These are phyloP conservation scores for Crucibulum cyathiforme DNA, from an alignment of 1,284 basidiomycete genomes.

Conservation along the genomic window DNA sequence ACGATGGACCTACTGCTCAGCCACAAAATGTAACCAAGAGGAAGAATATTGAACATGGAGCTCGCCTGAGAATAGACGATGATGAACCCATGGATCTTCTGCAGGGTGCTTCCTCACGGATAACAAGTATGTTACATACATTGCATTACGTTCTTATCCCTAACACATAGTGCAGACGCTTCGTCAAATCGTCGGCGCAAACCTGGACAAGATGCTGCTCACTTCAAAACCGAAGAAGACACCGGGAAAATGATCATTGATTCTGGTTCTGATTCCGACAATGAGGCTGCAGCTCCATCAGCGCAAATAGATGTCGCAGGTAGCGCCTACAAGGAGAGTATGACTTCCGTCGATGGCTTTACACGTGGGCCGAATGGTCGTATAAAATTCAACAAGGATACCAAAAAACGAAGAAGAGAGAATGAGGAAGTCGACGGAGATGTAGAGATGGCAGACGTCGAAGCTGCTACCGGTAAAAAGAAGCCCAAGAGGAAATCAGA, in stretches of 20 bases:
- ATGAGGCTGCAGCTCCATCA: slow-evolving; percentile 49
- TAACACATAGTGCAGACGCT: slow-evolving; percentile 47
- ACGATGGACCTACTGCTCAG: slow-evolving; percentile 54
- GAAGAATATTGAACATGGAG: slow-evolving; percentile 42
- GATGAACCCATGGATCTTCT: slow-evolving; percentile 97
- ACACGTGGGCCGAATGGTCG: slow-evolving; percentile 83
- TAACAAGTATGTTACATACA: slow-evolving; percentile 66
- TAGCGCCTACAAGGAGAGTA: slow-evolving; percentile 83
- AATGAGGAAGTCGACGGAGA: slow-evolving; percentile 64
- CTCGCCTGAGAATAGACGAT: slow-evolving; percentile 85
- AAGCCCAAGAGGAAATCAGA: slow-evolving; percentile 67
- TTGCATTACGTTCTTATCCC: slow-evolving; percentile 11
- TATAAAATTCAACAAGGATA: slow-evolving; percentile 97
- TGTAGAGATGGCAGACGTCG: slow-evolving; percentile 70
- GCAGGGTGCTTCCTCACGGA: slow-evolving; percentile 78
- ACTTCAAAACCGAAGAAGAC: slow-evolving; percentile 87
- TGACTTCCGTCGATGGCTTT: slow-evolving; percentile 89
- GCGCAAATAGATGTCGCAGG: slow-evolving; percentile 65
- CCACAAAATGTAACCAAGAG: slow-evolving; percentile 38
- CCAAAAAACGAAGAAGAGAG: slow-evolving; percentile 82
- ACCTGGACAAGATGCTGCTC: slow-evolving; percentile 85
- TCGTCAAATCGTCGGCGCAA: slow-evolving; percentile 66
- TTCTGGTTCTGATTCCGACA: slow-evolving; percentile 51
- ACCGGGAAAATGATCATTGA: slow-evolving; percentile 93
- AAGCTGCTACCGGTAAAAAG: slow-evolving; percentile 44